Evolutionary conservation across 2,329 filamentous ascomycete species (phyloP), one percentile per base, ranked within the genome.

Genomic region (Penicillium sp.): DNA sequence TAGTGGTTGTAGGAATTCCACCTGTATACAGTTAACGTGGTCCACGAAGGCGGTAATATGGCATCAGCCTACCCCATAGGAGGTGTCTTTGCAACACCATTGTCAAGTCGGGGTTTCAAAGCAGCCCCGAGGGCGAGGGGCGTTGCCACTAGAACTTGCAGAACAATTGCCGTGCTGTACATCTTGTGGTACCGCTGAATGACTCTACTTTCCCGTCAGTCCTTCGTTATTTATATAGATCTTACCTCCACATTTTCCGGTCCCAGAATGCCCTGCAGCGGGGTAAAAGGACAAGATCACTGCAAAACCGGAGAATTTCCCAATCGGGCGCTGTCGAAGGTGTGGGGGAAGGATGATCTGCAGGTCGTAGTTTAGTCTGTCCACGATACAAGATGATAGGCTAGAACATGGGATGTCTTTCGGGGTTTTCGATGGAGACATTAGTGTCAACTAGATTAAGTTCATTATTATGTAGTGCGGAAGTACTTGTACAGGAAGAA

Each of bases 1-100:
- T 85, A 86, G 44, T 82, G 77, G 58, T 88, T 88, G 66, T 88
- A 88, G 2, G 81, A 83, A 63, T 88, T 88, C 85, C 85, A 88
- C 13, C 85, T 64, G 70, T 63, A 0, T 15, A 22, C n/a, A 15
- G n/a, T 51, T 22, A 51, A 10, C 8, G 17, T 2, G 9, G 4
- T 22, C 8, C 22, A 4, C 3, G 4, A 6, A 2, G 3, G 12
- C 15, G 3, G 7, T 6, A 15, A 10, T 10, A 53, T 0, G 1
- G 2, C 15, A 37, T 1, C 3, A 35, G 4, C 51, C 1, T 64
- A 75, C 72, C 72, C 73, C 73, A 75, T 75, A 8, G 68, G 73
- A 26, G 72, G 73, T 15, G 71, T 75, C 5, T 54, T 58, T 7
- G 72, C 72, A 8, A 73, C 50, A 3, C 71, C 69, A 69, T 75